phyloP scores from a whole-genome alignment of 768 basidiomycete genomes.

The Vishniacozyma victoriae region DNA sequence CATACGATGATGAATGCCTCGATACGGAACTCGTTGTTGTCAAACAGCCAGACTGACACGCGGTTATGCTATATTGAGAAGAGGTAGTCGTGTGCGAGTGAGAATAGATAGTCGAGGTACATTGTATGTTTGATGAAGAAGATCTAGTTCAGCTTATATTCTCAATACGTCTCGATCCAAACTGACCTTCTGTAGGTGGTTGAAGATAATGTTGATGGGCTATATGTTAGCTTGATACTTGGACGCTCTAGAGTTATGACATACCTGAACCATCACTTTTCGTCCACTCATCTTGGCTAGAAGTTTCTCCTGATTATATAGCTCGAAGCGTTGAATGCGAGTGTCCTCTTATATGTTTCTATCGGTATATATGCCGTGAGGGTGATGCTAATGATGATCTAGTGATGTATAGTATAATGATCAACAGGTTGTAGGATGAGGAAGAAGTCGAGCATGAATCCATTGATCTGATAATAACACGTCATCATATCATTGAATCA shows the following conservation, averaged over 20 bases:
- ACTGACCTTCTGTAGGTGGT: constrained; percentile 26
- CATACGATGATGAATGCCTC: constrained; percentile 88
- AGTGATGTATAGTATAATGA: background rate
- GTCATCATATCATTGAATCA: too few relatives aligned
- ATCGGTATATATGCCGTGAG: background rate
- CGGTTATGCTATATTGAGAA: constrained; percentile 60
- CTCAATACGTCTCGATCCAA: background rate
- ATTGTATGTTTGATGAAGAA: too few relatives aligned
- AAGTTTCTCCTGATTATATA: background rate
- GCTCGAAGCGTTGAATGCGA: constrained; percentile 10
- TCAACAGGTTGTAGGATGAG: background rate
- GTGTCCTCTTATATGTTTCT: background rate
- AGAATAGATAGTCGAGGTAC: background rate
- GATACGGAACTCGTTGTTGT: constrained; percentile 93
- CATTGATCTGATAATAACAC: too few relatives aligned
- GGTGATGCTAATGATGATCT: too few relatives aligned
- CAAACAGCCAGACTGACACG: constrained; percentile 90
- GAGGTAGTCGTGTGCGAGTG: background rate
- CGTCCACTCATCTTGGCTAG: constrained; percentile 71
- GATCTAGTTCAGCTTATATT: too few relatives aligned
- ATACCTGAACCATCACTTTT: constrained; percentile 96
- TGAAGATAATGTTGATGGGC: constrained; percentile 40
- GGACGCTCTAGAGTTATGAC: constrained; percentile 38
- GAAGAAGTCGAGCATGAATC: too few relatives aligned
- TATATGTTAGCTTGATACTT: background rate